Evolutionary conservation across 352 stramenopile species (phyloP).

Genomic region (Phytopythium helicoides): DNA sequence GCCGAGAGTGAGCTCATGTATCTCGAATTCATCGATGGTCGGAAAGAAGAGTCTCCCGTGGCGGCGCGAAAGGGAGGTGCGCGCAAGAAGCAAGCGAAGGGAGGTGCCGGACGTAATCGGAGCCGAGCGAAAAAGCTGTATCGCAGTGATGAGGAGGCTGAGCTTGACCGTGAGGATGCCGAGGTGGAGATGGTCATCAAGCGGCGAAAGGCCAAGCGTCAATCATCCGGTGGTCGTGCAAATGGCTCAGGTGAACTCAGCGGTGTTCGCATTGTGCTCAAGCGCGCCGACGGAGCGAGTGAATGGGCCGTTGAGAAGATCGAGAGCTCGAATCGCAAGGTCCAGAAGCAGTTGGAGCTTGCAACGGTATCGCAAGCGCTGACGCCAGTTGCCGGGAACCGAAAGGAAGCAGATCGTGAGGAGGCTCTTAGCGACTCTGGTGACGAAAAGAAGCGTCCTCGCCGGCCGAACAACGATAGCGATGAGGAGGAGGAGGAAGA

Average conservation of each 20-base stretch:
- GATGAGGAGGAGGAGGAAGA: slow-evolving; percentile 30
- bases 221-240: slow-evolving; percentile 18
- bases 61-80: slow-evolving; percentile 26
- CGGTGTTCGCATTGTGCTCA: slow-evolving; percentile 46
- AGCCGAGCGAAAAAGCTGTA: slow-evolving; percentile 27
- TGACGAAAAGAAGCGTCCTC: not conserved
- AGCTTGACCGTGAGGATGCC: slow-evolving; percentile 39
- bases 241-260: slow-evolving; percentile 7
- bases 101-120: slow-evolving; percentile 21
- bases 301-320: slow-evolving; percentile 41
- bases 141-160: slow-evolving; percentile 46
- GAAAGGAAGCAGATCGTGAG: not conserved
- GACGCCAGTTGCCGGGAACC: too few species aligned
- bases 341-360: slow-evolving; percentile 39
- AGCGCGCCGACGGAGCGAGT: slow-evolving; percentile 7
- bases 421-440: not conserved
- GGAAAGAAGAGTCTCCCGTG: slow-evolving; percentile 42
- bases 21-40: slow-evolving; percentile 78
- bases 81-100: slow-evolving; percentile 41
- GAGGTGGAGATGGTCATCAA: slow-evolving; percentile 27
- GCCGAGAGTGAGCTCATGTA: slow-evolving; percentile 86
- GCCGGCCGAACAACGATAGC: not conserved
- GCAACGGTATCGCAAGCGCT: not conserved
- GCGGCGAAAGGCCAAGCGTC: slow-evolving; percentile 33
- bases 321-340: slow-evolving; percentile 29